Conservation (phyloP, 2,329 filamentous ascomycete genomes). For the Ambrosiella cleistominuta region DNA sequence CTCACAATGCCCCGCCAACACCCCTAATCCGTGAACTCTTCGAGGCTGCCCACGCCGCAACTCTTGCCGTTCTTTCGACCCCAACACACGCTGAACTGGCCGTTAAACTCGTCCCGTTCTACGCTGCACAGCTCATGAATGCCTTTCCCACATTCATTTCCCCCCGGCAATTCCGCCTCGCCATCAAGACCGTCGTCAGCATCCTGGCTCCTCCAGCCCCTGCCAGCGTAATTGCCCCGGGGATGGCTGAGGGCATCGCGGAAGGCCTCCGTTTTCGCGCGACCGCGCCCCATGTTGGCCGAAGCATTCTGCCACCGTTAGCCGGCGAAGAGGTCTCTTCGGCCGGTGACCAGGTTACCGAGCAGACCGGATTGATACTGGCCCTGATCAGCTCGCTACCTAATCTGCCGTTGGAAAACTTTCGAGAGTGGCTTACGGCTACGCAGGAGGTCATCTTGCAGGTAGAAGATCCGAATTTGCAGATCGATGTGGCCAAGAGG, state of each 20-base stretch:
- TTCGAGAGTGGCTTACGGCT: constrained; percentile 68
- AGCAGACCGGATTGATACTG: constrained; percentile 60
- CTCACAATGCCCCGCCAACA: constrained; percentile 26
- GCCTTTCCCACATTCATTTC: constrained; percentile 68
- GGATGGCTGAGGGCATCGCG: constrained; percentile 62
- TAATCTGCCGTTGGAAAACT: constrained; percentile 46
- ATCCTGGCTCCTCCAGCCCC: constrained; percentile 66
- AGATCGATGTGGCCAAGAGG: constrained; percentile 46
- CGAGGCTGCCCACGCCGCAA: constrained; percentile 70
- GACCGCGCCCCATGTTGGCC: constrained; percentile 33
- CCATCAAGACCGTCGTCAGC: constrained; percentile 70
- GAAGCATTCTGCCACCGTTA: constrained; percentile 21
- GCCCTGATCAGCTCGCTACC: constrained; percentile 67
- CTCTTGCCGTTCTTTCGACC: constrained; percentile 63
- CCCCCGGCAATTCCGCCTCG: constrained; percentile 70
- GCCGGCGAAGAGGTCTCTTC: constrained; percentile 15
- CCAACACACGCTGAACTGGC: constrained; percentile 59
- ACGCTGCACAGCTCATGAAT: constrained; percentile 62
- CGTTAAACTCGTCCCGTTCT: constrained; percentile 57
- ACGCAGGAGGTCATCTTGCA: constrained; percentile 49
- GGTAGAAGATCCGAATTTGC: constrained; percentile 36
- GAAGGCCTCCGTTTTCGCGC: constrained; percentile 59
- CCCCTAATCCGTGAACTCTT: constrained; percentile 45
- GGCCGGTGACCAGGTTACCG: constrained; percentile 33
- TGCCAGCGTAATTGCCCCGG: constrained; percentile 53